Evolutionary conservation across 331 rosid genomes (phyloP).

Genomic region (Rhamnella rubrinervis): DNA sequence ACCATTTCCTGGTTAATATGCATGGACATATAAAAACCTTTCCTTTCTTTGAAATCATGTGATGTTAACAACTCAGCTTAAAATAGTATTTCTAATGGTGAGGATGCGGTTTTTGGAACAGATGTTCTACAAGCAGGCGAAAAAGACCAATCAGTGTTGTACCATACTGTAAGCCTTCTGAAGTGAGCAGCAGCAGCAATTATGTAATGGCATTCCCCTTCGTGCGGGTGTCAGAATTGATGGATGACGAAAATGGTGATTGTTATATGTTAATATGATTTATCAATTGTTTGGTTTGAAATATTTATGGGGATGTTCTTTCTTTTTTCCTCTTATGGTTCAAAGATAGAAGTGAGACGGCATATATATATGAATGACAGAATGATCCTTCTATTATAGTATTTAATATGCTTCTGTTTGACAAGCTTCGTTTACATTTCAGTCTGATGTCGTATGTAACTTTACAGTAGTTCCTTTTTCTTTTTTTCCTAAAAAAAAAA

Average conservation of each 20-base stretch:
- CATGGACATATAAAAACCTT: too few species aligned
- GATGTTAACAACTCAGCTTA: too few species aligned
- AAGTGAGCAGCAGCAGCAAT: conserved; percentile 19
- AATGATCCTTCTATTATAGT: conserved; percentile 19
- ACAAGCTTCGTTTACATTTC: conserved; percentile 19
- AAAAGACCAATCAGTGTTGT: conserved; percentile 88
- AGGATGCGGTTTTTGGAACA: conserved; percentile 47
- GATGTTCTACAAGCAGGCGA: conserved; percentile 99
- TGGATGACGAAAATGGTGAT: conserved; percentile 40
- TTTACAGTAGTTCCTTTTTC: neutral
- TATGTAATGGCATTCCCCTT: conserved; percentile 15
- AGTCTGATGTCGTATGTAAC: conserved; percentile 26
- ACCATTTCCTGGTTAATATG: too few species aligned
- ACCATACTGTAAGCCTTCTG: conserved; percentile 57
- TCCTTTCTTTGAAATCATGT: too few species aligned
- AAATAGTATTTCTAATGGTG: conserved; percentile 1
- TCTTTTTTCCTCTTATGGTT: conserved; percentile 34
- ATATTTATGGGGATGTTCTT: conserved; percentile 37
- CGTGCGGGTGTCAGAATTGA: conserved; percentile 27
- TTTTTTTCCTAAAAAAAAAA: too few species aligned
- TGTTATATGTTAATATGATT: conserved; percentile 48
- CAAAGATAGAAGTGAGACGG: conserved; percentile 29
- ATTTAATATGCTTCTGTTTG: conserved; percentile 23
- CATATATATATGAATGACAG: conserved; percentile 16
- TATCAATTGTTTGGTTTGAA: conserved; percentile 47